Evolutionary conservation across 352 stramenopile genomes (phyloP).

Genomic region (Pythium scleroteichum): DNA sequence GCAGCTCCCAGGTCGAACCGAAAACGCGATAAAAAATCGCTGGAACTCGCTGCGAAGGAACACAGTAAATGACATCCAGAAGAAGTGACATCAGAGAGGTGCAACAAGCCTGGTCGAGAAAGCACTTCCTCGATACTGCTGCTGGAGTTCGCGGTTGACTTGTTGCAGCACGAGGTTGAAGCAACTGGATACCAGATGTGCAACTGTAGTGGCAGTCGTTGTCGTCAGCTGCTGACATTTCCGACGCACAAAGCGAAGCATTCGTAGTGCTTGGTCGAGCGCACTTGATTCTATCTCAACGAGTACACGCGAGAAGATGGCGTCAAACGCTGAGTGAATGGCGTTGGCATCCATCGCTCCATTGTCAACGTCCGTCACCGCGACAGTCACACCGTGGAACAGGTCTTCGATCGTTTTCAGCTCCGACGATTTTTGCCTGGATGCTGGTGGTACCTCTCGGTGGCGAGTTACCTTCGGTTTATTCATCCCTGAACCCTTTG

Average conservation of each 20-base stretch:
- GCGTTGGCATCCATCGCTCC: neutral
- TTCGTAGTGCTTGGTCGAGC: constrained; percentile 58
- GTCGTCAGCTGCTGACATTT: constrained; percentile 38
- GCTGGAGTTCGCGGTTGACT: constrained; percentile 55
- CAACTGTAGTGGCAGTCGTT: neutral
- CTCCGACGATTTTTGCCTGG: neutral
- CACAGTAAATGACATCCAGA: neutral
- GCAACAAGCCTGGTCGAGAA: constrained; percentile 42
- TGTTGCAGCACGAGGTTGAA: constrained; percentile 71
- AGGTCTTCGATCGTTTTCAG: constrained; percentile 61
- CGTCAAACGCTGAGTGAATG: constrained; percentile 47
- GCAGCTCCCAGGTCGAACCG: constrained; percentile 45
- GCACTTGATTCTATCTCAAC: constrained; percentile 62
- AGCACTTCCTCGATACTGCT: constrained; percentile 46
- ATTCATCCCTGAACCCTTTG: constrained; percentile 11
- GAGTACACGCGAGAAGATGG: constrained; percentile 74
- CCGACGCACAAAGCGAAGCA: constrained; percentile 71
- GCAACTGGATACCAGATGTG: constrained; percentile 16
- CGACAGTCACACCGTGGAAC: constrained; percentile 33
- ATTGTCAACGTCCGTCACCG: constrained; percentile 1
- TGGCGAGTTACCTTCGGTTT: neutral
- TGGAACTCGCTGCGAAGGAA: constrained; percentile 39
- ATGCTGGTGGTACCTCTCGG: neutral
- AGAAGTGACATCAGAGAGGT: constrained; percentile 33
- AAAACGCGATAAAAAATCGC: constrained; percentile 74